phyloP scores from a whole-genome alignment of 1,284 basidiomycete genomes.

The Moniliophthora roreri region DNA sequence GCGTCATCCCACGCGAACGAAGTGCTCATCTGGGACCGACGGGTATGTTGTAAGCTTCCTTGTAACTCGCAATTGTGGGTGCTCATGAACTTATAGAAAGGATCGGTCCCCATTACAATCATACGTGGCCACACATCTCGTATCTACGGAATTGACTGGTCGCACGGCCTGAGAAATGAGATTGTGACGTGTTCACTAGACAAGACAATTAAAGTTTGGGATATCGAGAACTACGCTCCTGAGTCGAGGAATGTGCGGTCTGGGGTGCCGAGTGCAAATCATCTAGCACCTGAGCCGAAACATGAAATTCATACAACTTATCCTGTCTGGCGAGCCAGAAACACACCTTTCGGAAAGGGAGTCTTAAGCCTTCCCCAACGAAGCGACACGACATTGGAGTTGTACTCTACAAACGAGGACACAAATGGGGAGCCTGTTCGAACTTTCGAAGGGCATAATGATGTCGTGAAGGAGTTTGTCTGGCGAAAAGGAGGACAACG shows the following conservation, averaged over 20 bases:
- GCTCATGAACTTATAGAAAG: constrained; percentile 59
- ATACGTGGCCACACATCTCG: constrained; percentile 84
- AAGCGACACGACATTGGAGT: constrained; percentile 81
- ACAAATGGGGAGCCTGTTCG: constrained; percentile 56
- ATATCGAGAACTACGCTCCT: constrained; percentile 37
- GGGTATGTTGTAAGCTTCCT: constrained; percentile 43
- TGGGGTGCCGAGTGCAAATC: not conserved
- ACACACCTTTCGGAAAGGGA: constrained; percentile 91
- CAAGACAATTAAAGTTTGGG: constrained; percentile 89
- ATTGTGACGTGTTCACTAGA: constrained; percentile 92
- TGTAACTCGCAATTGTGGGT: not conserved
- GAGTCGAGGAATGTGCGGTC: not conserved
- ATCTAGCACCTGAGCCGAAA: constrained; percentile 39
- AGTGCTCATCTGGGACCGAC: constrained; percentile 85
- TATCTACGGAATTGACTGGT: constrained; percentile 97
- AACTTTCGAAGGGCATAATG: constrained; percentile 85
- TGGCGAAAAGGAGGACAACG: constrained; percentile 76
- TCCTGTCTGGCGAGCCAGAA: constrained; percentile 93
- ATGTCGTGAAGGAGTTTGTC: constrained; percentile 98
- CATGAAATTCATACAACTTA: constrained; percentile 75
- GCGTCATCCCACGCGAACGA: constrained; percentile 86
- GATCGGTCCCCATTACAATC: constrained; percentile 76
- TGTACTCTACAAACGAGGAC: constrained; percentile 58
- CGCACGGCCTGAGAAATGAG: constrained; percentile 69
- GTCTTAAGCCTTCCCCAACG: constrained; percentile 90